Evolutionary conservation across 1,139 yeast genomes (phyloP).

Genomic region (Arxiozyma telluris): DNA sequence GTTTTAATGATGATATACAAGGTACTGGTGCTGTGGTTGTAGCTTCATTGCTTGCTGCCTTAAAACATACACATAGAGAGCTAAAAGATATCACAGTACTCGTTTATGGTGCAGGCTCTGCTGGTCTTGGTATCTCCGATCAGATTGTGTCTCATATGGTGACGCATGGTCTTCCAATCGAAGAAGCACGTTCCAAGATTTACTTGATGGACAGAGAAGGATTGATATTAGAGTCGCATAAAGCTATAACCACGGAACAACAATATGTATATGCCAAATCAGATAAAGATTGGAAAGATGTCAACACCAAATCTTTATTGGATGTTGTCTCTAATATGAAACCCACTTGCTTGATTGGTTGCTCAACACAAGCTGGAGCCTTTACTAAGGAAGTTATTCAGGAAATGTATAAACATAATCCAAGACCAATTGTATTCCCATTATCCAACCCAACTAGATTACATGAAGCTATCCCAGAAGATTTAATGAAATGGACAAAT

Average conservation of each 20-base stretch:
- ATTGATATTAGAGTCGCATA: constrained; percentile 52
- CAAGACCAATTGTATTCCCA: constrained; percentile 89
- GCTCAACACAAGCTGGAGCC: constrained; percentile 93
- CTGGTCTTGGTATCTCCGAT: constrained; percentile 93
- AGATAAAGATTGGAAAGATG: constrained; percentile 62
- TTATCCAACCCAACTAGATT: constrained; percentile 91
- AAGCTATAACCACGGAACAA: constrained; percentile 47
- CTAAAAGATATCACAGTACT: constrained; percentile 61
- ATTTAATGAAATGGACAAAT: constrained; percentile 85
- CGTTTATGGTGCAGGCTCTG: constrained; percentile 92
- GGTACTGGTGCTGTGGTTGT: constrained; percentile 98
- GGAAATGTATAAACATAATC: constrained; percentile 82
- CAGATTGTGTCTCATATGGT: constrained; percentile 85
- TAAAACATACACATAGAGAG: constrained; percentile 59
- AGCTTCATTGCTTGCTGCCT: constrained; percentile 87
- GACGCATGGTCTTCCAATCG: constrained; percentile 63
- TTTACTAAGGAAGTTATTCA: constrained; percentile 78
- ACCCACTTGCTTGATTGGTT: constrained; percentile 89
- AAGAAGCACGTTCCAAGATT: constrained; percentile 63
- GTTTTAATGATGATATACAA: constrained; percentile 95
- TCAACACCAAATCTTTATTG: constrained; percentile 57
- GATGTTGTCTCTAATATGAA: constrained; percentile 64
- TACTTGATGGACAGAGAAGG: constrained; percentile 83
- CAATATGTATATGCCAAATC: constrained; percentile 67
- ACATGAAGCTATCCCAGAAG: constrained; percentile 88